These are phyloP conservation scores for Hypoxylon trugodes DNA, from an alignment of 495 filamentous ascomycete genomes.

Conservation along the genomic window DNA sequence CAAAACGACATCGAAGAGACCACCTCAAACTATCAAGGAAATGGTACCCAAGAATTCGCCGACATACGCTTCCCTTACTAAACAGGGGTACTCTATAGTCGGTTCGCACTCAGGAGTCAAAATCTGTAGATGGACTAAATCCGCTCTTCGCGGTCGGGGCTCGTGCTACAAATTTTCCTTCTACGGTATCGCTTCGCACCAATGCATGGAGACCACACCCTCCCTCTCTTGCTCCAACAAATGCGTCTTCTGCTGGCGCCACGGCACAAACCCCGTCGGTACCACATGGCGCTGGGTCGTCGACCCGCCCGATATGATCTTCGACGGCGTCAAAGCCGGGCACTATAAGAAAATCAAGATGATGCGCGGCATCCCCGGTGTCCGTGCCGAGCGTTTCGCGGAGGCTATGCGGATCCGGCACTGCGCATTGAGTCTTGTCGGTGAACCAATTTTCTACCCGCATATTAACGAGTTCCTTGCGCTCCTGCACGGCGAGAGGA, in stretches of 20 bases:
- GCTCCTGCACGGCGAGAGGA: constrained; percentile 82
- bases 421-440: constrained; percentile 89
- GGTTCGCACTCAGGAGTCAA: constrained; percentile 96
- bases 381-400: constrained; percentile 87
- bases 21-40: constrained; percentile 69
- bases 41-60: constrained; percentile 94
- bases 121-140: constrained; percentile 98
- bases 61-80: constrained; percentile 86
- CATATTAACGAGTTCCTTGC: constrained; percentile 90
- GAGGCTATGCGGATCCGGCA: constrained; percentile 94
- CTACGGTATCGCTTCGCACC: constrained; percentile 93
- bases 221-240: constrained; percentile 97
- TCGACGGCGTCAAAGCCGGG: constrained; percentile 84
- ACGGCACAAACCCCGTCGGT: constrained; percentile 95
- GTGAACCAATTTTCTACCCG: constrained; percentile 97
- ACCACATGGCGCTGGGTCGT: constrained; percentile 97
- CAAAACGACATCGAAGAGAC: constrained; percentile 57
- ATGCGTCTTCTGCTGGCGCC: constrained; percentile 98
- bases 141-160: constrained; percentile 91
- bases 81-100: constrained; percentile 95
- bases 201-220: constrained; percentile 97
- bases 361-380: constrained; percentile 91
- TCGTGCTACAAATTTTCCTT: constrained; percentile 98
- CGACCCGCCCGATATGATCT: constrained; percentile 87
- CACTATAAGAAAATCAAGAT: constrained; percentile 98